Evolutionary conservation across 305 asterid species (phyloP).

Genomic region (Rubia tinctorum): DNA sequence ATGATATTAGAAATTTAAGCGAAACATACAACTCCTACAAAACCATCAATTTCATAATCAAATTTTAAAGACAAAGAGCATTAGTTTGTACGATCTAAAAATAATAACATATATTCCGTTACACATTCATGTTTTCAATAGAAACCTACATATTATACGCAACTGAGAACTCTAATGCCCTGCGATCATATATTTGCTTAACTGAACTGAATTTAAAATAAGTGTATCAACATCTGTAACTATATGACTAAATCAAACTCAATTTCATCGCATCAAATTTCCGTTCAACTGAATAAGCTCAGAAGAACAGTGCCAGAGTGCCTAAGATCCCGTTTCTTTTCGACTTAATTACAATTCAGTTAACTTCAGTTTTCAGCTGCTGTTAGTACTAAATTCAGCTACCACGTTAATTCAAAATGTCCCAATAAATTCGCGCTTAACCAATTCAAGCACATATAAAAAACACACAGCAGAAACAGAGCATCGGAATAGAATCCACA

Average conservation of each 20-base stretch:
- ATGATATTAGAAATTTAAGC: too few relatives aligned
- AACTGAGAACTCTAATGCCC: not conserved
- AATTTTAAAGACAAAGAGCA: not conserved
- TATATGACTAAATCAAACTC: too few relatives aligned
- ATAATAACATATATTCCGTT: too few relatives aligned
- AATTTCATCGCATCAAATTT: too few relatives aligned
- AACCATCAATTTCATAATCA: not conserved
- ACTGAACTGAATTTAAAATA: too few relatives aligned
- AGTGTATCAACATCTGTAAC: too few relatives aligned
- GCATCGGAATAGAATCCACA: slow-evolving; percentile 6
- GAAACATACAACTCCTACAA: not conserved
- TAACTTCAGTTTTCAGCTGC: not conserved
- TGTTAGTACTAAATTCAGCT: not conserved
- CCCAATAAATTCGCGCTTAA: not conserved
- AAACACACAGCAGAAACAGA: not conserved
- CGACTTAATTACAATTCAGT: not conserved
- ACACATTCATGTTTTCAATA: not conserved
- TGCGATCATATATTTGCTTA: too few relatives aligned
- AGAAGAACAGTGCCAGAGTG: too few relatives aligned
- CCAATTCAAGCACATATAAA: not conserved
- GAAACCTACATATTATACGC: not conserved
- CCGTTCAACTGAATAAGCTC: too few relatives aligned
- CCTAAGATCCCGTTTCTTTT: not conserved
- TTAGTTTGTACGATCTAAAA: not conserved
- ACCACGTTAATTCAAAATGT: not conserved